Base-by-base conservation (phyloP, 352 stramenopile genomes). In the Globisporangium nagaii region DNA sequence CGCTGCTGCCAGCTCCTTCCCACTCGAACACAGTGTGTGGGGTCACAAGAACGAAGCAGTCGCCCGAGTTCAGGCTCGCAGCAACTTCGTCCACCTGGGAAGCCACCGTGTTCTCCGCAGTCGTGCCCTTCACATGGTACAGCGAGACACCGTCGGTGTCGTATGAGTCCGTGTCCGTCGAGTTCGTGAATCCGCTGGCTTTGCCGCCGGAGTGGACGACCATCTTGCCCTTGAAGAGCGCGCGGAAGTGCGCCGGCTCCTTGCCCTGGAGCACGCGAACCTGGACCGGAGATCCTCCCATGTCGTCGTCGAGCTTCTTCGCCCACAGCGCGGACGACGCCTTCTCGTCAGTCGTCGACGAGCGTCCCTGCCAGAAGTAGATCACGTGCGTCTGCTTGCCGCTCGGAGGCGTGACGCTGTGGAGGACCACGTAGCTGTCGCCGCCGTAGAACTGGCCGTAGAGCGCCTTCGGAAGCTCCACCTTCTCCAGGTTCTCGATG, bases 341-440 rank as follows among this genome's bases (percentile, higher is more conserved):
- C 67, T 95, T 95, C 58, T 97, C 88, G 65, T 97, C 88, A n/a
- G 70, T 78, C 43, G 80, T 79, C 13, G 84, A 95, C 39, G 81
- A 71, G 47, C 82, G 81, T n/a, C 89, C 89, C 59, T 96, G 84
- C 78, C 88, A 97, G 68, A 96, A 96, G 79, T 97, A 96, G 60
- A 97, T 96, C 57, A 97, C 73, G 53, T 95, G 75, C 19, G 67
- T 76, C 31, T 72, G 66, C 66, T 90, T 91, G 35, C 75, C 78
- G 40, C 61, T 85, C 22, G 71, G 63, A 24, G 75, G 63, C 52
- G 66, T 88, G 19, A 86, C 81, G 20, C 81, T 88, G 53, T 96
- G 72, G 25, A 98, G 70, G 22, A 98, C 56, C 62, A 99, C 91
- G 77, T 99, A 99, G 58, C 86, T 97, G 71, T 99, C 96, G 30